Conservation (phyloP, 306 rosid species). For the Trifolium repens region DNA sequence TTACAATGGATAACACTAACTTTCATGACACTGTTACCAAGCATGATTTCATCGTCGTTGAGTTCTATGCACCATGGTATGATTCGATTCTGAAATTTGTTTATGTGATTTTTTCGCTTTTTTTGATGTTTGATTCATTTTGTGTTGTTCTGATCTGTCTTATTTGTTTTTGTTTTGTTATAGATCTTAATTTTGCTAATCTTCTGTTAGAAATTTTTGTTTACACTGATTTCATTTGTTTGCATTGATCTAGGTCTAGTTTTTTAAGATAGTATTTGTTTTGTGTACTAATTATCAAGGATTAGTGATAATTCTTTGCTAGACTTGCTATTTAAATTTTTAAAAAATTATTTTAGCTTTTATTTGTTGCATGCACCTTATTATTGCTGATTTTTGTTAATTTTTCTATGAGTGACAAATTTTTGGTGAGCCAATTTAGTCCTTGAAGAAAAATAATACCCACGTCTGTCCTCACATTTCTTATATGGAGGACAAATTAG, state of each 20-base stretch:
- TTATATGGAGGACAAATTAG: too few relatives aligned
- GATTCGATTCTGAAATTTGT: background rate
- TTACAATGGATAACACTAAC: constrained; percentile 81
- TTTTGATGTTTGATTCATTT: background rate
- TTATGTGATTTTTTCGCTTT: background rate
- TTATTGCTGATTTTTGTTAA: background rate
- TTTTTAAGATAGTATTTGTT: too few relatives aligned
- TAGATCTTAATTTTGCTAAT: constrained; percentile 44
- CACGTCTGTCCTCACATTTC: too few relatives aligned
- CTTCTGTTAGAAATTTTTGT: background rate
- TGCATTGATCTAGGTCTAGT: background rate
- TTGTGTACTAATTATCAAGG: background rate
- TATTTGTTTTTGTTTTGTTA: background rate
- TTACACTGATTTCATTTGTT: background rate
- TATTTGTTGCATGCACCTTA: constrained; percentile 3
- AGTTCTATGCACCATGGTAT: constrained; percentile 95
- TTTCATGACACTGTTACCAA: constrained; percentile 73
- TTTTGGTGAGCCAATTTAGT: too few relatives aligned
- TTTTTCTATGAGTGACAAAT: background rate
- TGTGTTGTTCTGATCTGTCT: constrained; percentile 10
- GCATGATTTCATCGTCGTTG: constrained; percentile 87
- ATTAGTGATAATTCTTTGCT: background rate
- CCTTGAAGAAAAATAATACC: too few relatives aligned
- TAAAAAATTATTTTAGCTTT: background rate
- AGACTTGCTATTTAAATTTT: background rate